Conservation (phyloP, 2,329 filamentous ascomycete species). For the Exophiala calicioides region DNA sequence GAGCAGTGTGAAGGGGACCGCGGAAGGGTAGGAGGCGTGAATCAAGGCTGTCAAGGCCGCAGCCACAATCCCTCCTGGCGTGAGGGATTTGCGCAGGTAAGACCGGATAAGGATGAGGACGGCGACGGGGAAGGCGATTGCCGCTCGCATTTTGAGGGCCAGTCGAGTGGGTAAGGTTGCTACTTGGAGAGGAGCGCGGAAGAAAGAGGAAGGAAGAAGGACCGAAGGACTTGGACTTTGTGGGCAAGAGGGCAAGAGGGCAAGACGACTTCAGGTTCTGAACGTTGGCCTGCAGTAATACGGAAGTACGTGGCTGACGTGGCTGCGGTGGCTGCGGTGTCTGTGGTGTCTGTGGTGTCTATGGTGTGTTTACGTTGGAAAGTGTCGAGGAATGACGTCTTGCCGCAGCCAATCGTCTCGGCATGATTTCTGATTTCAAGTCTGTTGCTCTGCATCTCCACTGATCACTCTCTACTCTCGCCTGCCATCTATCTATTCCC, state of each 20-base stretch:
- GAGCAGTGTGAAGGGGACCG: conserved; percentile 82
- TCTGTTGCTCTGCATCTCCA: neutral
- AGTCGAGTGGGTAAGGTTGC: too few relatives aligned
- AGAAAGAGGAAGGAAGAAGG: neutral
- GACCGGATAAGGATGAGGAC: conserved; percentile 66
- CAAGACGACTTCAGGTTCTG: neutral
- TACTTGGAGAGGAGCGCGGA: neutral
- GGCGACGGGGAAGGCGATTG: conserved; percentile 50
- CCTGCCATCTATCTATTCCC: neutral
- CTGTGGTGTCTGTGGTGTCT: too few relatives aligned
- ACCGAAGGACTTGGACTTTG: neutral
- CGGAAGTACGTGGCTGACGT: too few relatives aligned
- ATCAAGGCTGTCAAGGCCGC: conserved; percentile 73
- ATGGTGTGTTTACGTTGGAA: too few relatives aligned
- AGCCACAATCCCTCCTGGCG: conserved; percentile 69
- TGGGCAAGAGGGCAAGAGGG: neutral
- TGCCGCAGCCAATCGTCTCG: conserved; percentile 3
- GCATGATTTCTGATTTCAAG: neutral
- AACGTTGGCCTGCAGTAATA: too few relatives aligned
- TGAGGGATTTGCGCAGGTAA: conserved; percentile 73
- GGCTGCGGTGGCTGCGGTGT: too few relatives aligned
- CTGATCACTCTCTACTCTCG: neutral
- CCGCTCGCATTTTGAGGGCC: conserved; percentile 41
- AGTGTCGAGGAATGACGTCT: conserved; percentile 2
- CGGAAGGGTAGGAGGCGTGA: conserved; percentile 92